These are phyloP conservation scores for Akanthomyces muscarius DNA, from an alignment of 2,329 filamentous ascomycete genomes.

Conservation along the genomic window DNA sequence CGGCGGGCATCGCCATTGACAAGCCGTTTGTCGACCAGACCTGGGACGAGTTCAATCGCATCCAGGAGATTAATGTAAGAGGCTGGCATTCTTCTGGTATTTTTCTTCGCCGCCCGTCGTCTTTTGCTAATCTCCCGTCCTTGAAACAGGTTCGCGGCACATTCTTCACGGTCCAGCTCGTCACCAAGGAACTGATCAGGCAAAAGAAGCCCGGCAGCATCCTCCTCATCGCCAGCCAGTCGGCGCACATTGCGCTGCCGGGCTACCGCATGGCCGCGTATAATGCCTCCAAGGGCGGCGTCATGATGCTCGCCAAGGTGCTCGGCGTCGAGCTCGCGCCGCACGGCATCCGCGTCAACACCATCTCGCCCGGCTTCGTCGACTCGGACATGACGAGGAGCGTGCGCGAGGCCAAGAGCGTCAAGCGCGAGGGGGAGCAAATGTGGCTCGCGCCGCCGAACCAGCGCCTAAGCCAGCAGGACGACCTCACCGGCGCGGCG, in stretches of 20 bases:
- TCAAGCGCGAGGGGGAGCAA: conserved; percentile 31
- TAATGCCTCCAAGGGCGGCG: conserved; percentile 40
- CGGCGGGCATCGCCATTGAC: conserved; percentile 39
- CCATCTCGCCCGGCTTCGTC: conserved; percentile 36
- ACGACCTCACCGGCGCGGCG: conserved; percentile 40
- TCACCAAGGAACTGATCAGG: conserved; percentile 37
- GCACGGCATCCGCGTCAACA: conserved; percentile 35
- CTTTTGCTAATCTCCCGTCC: too few species aligned
- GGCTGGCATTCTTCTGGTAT: neutral
- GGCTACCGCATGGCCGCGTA: conserved; percentile 39
- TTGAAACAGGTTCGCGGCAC: conserved; percentile 35
- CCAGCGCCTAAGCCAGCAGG: conserved; percentile 36
- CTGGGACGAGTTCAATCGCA: conserved; percentile 37
- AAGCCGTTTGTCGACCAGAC: conserved; percentile 42
- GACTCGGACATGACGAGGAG: conserved; percentile 34
- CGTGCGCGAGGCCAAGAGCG: conserved; percentile 29
- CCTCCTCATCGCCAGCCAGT: conserved; percentile 36
- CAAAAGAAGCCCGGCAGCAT: conserved; percentile 37
- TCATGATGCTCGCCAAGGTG: conserved; percentile 37
- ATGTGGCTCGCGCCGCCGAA: conserved; percentile 37
- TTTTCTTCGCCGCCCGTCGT: too few species aligned
- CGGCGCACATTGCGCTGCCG: conserved; percentile 34
- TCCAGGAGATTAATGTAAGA: conserved; percentile 40
- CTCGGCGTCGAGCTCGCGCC: conserved; percentile 37
- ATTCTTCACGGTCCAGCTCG: conserved; percentile 38